Base-by-base conservation (phyloP, 129 eudicot species). In the Erigeron canadensis region DNA sequence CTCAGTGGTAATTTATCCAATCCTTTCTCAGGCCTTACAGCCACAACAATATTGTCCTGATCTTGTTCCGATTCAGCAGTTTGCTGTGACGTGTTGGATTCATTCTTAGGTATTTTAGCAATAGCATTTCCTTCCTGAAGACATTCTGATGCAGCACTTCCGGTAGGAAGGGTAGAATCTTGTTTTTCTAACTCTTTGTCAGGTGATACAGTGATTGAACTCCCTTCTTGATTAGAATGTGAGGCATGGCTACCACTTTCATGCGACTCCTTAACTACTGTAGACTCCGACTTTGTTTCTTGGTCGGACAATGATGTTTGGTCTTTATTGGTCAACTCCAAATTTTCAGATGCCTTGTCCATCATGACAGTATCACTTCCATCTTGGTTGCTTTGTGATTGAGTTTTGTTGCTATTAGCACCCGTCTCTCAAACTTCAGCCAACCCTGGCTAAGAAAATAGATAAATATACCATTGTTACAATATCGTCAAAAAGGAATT, bases 1-100 rank as follows among this genome's bases (percentile, higher is more conserved):
- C 91, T 80, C 44, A 78, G 80, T 63, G 85, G 96, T 74, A 88
- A 73, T 72, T 86, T 84, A 71, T 79, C 96, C 60, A 78, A 58
- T 57, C 75, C 83, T 76, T 86, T 89, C 81, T 89, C 90, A 8
- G 74, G 77, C 53, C 70, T 76, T 51, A 53, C 15, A 44, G 85
- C 57, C 67, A 72, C 68, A 47, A 65, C 37, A 45, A 42, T 48
- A 17, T 57, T 73, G 19, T 65, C 76, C 73, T 66, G 79, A 81
- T 73, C 76, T 38, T 79, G 60, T 66, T 73, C 71, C 16, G 83
- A 63, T 34, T 77, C 67, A n/a, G 82, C 75, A 47, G 65, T 60
- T 75, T 67, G 67, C 62, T 67, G 80, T 62, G 76, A 67, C 46
- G 68, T 66, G 38, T 71, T 70, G 23, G 79, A 51, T 53, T 16